phyloP scores from a whole-genome alignment of 2,329 filamentous ascomycete genomes.

The Fusarium nematophilum region DNA sequence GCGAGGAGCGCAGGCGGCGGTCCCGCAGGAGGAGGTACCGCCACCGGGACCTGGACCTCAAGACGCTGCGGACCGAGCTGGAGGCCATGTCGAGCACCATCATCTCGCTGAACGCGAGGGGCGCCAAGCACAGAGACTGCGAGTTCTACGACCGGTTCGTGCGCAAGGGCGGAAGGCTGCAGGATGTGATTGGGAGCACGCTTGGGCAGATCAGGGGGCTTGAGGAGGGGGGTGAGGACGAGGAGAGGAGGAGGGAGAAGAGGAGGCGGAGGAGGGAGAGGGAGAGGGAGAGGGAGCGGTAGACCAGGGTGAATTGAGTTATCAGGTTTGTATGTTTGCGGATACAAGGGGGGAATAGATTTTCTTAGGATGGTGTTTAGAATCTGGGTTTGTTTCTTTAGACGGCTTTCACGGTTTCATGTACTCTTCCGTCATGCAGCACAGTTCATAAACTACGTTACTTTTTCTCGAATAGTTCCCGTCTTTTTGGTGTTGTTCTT shows the following conservation, averaged over 20 bases:
- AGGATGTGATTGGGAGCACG: slow-evolving; percentile 41
- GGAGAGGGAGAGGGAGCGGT: slow-evolving; percentile 18
- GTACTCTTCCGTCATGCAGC: too few relatives aligned
- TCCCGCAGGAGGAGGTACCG: slow-evolving; percentile 30
- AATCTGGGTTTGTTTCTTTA: neutral
- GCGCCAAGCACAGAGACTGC: slow-evolving; percentile 37
- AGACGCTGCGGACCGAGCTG: slow-evolving; percentile 37
- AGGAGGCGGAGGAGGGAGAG: slow-evolving; percentile 24
- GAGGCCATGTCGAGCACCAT: slow-evolving; percentile 44
- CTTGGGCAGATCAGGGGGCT: slow-evolving; percentile 38
- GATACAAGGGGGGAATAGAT: neutral
- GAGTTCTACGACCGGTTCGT: slow-evolving; percentile 44
- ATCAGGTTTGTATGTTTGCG: neutral
- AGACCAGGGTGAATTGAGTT: neutral
- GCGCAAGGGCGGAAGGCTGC: slow-evolving; percentile 38
- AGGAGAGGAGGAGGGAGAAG: slow-evolving; percentile 11
- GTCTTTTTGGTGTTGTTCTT: too few relatives aligned
- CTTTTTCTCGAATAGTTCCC: too few relatives aligned
- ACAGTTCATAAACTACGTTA: too few relatives aligned
- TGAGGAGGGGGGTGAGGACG: slow-evolving; percentile 24
- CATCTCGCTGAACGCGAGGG: slow-evolving; percentile 38
- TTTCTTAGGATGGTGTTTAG: slow-evolving; percentile 9
- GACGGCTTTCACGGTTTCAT: too few relatives aligned
- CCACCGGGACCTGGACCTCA: slow-evolving; percentile 35
- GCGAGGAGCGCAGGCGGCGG: slow-evolving; percentile 31